phyloP scores from a whole-genome alignment of 2,329 filamentous ascomycete genomes.

The Coleophoma eucalyptorum region DNA sequence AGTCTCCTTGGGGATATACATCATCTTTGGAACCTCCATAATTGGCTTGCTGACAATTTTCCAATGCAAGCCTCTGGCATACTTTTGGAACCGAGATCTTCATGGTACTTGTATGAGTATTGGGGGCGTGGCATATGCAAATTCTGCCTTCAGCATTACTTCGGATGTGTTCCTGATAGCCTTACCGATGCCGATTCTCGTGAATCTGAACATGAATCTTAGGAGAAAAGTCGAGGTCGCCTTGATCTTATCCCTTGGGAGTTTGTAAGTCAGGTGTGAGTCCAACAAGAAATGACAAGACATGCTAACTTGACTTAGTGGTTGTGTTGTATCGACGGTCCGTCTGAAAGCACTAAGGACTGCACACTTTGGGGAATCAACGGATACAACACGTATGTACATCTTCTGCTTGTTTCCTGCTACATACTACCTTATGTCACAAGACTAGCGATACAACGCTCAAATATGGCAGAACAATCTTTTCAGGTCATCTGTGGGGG shows the following conservation, averaged over 20 bases:
- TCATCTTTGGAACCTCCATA: slow-evolving; percentile 3
- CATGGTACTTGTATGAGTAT: slow-evolving; percentile 52
- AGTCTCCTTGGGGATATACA: neutral
- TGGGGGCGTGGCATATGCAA: slow-evolving; percentile 61
- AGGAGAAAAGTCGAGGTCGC: slow-evolving; percentile 65
- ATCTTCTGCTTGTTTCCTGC: too few relatives aligned
- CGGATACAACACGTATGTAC: slow-evolving; percentile 5
- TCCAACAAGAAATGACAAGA: neutral
- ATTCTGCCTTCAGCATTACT: slow-evolving; percentile 63
- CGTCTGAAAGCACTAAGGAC: slow-evolving; percentile 8
- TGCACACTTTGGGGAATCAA: slow-evolving; percentile 6
- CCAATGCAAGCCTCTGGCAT: slow-evolving; percentile 8
- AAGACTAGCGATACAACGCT: too few relatives aligned
- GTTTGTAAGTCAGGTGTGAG: slow-evolving; percentile 46
- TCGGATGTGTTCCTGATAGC: slow-evolving; percentile 63
- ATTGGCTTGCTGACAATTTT: slow-evolving; percentile 10
- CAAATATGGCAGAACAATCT: too few relatives aligned
- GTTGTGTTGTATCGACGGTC: neutral
- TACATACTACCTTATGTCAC: too few relatives aligned
- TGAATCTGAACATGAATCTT: slow-evolving; percentile 54
- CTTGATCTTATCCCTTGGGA: slow-evolving; percentile 62
- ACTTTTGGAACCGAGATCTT: slow-evolving; percentile 13
- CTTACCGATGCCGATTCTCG: slow-evolving; percentile 60
- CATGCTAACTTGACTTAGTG: neutral
- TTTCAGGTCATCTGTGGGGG: neutral